Evolutionary conservation across 768 basidiomycete species (phyloP).

Genomic region (Russula lepida): DNA sequence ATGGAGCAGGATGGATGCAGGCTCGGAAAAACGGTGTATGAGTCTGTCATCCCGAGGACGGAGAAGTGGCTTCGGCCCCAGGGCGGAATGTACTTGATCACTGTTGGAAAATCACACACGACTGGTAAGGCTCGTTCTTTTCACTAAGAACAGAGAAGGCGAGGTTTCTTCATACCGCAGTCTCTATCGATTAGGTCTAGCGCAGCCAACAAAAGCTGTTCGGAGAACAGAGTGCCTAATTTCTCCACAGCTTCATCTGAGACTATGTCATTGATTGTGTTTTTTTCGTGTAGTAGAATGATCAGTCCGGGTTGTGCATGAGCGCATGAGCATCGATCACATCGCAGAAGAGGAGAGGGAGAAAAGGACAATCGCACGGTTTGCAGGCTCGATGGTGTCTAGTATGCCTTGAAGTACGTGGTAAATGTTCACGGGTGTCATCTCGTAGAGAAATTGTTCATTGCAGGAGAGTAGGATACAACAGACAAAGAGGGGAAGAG

Average conservation of each 20-base stretch:
- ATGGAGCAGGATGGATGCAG: constrained; percentile 34
- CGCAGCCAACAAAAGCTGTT: constrained; percentile 56
- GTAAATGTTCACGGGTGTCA: constrained; percentile 3
- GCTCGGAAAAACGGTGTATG: constrained; percentile 47
- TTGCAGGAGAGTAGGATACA: not conserved
- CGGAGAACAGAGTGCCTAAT: constrained; percentile 52
- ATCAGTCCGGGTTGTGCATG: not conserved
- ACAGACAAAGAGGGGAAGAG: not conserved
- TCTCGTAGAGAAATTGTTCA: not conserved
- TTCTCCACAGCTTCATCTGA: constrained; percentile 47
- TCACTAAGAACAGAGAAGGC: not conserved
- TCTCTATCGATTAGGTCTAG: constrained; percentile 69
- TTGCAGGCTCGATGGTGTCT: constrained; percentile 26
- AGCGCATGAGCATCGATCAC: not conserved
- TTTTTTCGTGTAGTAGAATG: not conserved
- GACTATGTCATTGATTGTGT: constrained; percentile 24
- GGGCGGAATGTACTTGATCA: constrained; percentile 49
- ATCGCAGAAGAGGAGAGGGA: not conserved
- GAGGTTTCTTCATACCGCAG: constrained; percentile 39
- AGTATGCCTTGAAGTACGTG: constrained; percentile 21
- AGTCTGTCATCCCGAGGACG: constrained; percentile 57
- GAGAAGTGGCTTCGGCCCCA: constrained; percentile 57
- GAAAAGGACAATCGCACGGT: constrained; percentile 25
- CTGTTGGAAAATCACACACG: constrained; percentile 30
- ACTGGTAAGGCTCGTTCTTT: not conserved